Evolutionary conservation across 768 basidiomycete genomes (phyloP).

Genomic region (Mycena belliarum): DNA sequence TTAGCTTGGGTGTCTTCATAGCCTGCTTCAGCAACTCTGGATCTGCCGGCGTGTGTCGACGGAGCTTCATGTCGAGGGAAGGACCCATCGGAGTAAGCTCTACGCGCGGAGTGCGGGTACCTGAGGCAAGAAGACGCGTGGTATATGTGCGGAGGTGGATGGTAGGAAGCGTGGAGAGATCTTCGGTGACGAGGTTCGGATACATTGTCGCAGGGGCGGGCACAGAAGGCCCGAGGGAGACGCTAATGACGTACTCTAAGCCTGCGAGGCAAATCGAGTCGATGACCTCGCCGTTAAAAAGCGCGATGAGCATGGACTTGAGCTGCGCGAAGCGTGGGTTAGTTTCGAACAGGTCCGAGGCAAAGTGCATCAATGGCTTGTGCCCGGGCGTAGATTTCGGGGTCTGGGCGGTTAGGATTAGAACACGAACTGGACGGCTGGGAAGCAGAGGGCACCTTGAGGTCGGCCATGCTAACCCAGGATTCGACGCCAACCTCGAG

Average conservation of each 20-base stretch:
- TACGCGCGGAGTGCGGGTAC: conserved; percentile 77
- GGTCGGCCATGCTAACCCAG: conserved; percentile 75
- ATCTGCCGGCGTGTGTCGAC: conserved; percentile 76
- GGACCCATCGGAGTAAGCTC: conserved; percentile 91
- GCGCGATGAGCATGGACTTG: conserved; percentile 86
- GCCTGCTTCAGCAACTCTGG: conserved; percentile 80
- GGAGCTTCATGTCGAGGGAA: conserved; percentile 76
- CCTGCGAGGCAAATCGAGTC: conserved; percentile 83
- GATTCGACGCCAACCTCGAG: conserved; percentile 88
- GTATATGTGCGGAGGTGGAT: conserved; percentile 91
- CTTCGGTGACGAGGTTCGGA: conserved; percentile 32
- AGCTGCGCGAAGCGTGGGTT: conserved; percentile 91
- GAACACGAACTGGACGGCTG: not conserved
- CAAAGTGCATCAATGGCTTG: conserved; percentile 93
- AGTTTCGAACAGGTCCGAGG: conserved; percentile 91
- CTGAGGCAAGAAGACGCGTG: conserved; percentile 70
- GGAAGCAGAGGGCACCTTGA: conserved; percentile 59
- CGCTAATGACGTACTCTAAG: conserved; percentile 84
- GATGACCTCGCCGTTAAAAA: conserved; percentile 88
- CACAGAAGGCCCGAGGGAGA: conserved; percentile 65
- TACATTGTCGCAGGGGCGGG: conserved; percentile 39
- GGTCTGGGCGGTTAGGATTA: conserved; percentile 49
- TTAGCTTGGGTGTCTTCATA: conserved; percentile 81
- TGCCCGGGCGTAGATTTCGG: conserved; percentile 87
- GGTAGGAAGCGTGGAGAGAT: conserved; percentile 60